Evolutionary conservation across 2,329 filamentous ascomycete species (phyloP).

Genomic region (Aspergillus viridinutans): DNA sequence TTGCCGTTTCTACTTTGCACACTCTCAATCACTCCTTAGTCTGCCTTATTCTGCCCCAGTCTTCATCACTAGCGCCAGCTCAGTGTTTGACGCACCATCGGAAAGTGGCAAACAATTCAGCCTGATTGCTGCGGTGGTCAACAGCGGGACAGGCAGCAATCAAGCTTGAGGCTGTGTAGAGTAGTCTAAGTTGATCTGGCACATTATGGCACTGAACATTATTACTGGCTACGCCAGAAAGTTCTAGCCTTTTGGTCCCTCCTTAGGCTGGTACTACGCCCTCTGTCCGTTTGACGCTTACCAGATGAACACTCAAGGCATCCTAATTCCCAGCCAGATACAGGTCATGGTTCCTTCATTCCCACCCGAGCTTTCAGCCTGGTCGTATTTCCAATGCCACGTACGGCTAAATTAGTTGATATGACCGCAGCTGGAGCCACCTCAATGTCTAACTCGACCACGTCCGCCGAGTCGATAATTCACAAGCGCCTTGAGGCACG

Average conservation of each 20-base stretch:
- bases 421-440: neutral
- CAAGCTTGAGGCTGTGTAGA: neutral
- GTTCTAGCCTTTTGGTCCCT: no score
- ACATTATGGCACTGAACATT: no score
- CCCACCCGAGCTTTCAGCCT: neutral
- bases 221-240: no score
- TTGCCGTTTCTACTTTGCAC: neutral
- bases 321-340: neutral
- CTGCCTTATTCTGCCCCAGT: neutral
- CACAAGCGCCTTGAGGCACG: neutral
- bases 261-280: no score
- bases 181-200: no score
- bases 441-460: neutral
- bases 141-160: neutral
- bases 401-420: neutral
- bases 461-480: neutral
- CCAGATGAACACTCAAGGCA: neutral
- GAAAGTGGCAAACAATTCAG: neutral
- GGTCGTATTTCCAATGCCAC: neutral
- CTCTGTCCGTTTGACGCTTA: no score
- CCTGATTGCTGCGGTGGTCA: neutral
- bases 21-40: no score
- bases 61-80: no score
- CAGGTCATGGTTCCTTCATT: neutral
- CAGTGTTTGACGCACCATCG: neutral